phyloP scores from a whole-genome alignment of 306 rosid genomes.

The Lagenaria siceraria region DNA sequence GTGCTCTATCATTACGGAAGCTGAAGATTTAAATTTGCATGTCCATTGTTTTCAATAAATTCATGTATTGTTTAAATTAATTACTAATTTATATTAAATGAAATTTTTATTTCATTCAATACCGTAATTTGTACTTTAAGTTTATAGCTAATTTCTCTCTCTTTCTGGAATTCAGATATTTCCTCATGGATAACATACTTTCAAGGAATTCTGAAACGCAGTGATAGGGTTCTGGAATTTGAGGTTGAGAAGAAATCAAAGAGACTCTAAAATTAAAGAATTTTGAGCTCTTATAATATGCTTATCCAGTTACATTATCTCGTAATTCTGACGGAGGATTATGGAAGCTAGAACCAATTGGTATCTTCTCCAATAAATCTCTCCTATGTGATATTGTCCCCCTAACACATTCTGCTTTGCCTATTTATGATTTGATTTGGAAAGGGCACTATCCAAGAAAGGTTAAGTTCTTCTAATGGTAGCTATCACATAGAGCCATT shows the following conservation, averaged over 20 bases:
- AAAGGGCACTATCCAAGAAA: too few species aligned
- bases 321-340: background rate
- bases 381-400: background rate
- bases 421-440: too few species aligned
- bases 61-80: background rate
- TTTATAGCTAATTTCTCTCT: background rate
- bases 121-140: too few species aligned
- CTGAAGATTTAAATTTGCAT: conserved; percentile 5
- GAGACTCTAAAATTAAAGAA: too few species aligned
- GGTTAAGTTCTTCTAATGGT: background rate
- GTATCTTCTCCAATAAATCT: too few species aligned
- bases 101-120: background rate
- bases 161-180: background rate
- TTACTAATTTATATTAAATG: background rate
- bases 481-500: background rate
- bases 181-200: background rate
- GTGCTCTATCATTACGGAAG: conserved; percentile 16
- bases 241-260: too few species aligned
- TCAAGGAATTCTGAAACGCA: background rate
- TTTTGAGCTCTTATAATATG: too few species aligned
- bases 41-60: background rate
- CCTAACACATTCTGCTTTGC: too few species aligned
- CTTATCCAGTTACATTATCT: too few species aligned
- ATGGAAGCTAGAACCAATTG: too few species aligned
- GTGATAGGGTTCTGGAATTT: too few species aligned